Base-by-base conservation (phyloP, 176 grass and related monocot species). In the Canna indica region DNA sequence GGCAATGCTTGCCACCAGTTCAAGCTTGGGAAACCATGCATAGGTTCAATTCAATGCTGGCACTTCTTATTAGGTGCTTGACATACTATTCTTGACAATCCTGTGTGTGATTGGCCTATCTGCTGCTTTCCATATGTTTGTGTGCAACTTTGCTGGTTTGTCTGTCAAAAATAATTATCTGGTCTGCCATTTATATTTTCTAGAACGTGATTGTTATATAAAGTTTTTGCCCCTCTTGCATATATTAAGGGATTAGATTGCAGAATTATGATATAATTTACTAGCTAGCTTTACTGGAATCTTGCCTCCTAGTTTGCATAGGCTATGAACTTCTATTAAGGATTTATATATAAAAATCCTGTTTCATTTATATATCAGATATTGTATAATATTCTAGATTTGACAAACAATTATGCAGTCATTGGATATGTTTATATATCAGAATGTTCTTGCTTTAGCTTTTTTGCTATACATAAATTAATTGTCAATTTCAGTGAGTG, bases 1-100 rank as follows among this genome's bases (percentile, higher is more conserved):
- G 76, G 90, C 82, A 75, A 79, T 88, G 60, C 84, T 99, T 54
- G 76, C 86, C 29, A 41, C 11, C 7, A 65, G 52, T 72, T 56
- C 44, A 75, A 46, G 70, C 61, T 60, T 70, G 33, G 54, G 59
- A 38, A 65, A 31, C 35, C 67, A 62, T 25, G 63, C 34, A 14
- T 41, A 39, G 39, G 25, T 24, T 0, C 33, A 25, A 38, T 3
- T 39, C 39, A 35, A 52, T 66, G 18, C 63, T 38, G 32, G 34
- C 25, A 39, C 11, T 38, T 0, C 1, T 10, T 6, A 38, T 6
- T 39, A 11, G 34, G 17, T 22, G 18, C 35, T 36, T 12, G 22
- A 38, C 22, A 39, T 38, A 5, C 63, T 20, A 12, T 41, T 24
- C 20, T 66, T 66, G 18, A 15, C 59, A 33, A 63, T 17, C 59